Evolutionary conservation across 768 basidiomycete genomes (phyloP), one percentile per base, ranked within the genome.

Genomic region (Tulasnella sp.): DNA sequence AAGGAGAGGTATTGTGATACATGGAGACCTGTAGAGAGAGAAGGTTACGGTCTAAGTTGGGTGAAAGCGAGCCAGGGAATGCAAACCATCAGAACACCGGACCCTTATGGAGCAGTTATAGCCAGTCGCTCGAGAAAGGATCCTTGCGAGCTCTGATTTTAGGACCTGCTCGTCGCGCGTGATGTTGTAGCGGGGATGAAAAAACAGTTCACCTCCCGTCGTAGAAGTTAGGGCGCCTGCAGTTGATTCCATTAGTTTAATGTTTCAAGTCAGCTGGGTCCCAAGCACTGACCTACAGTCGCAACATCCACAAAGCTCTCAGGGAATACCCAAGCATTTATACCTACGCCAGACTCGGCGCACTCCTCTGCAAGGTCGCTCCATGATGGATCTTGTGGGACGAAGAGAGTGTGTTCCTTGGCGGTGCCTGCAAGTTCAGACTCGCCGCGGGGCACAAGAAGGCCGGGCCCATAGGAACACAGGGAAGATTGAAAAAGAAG

Each of bases 131-230:
- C 91, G 76, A 2, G 75, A 73, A 29, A 90, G 66, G 5, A 93
- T 67, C 19, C 88, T 77, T 56, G 75, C 75, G 21, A 98, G 67
- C 65, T 97, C 88, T n/a, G 84, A 84, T n/a, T 77, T 71, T 11
- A 99, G 66, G 4, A 80, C 73, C 7, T 73, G 65, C 7, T 76
- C 76, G 68, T 96, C 92, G 50, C 85, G 78, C 5, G 70, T 68
- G 2, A 80, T 76, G 53, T 84, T 78, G 68, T 91, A 99, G n/a
- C 88, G 79, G 8, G 94, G 96, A 66, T 93, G 87, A 73, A 85
- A 94, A 71, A 86, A 93, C 1, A 94, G 66, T 59, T 92, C 90
- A 19, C 96, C 96, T 12, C 96, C 96, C 5, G 90, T 91, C 10
- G 81, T 68, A 0, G 82, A 82, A 0, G 85, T 68, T 4, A 92